Conservation (phyloP, 192 early-diverging fungal genomes). For the Backusella sp. region DNA sequence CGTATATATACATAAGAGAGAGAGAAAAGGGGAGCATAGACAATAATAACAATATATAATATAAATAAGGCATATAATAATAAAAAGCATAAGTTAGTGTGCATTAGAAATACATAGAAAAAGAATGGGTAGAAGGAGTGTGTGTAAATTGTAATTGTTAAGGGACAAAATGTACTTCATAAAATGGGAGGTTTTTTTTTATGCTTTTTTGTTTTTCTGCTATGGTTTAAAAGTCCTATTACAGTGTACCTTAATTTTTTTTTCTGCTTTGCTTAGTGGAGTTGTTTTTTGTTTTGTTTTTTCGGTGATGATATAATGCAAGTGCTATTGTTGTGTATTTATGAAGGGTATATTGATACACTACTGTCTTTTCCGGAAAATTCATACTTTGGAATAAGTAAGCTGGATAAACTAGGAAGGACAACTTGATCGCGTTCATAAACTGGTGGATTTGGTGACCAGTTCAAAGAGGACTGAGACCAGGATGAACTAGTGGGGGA, state of each 20-base stretch:
- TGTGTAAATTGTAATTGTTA: not conserved
- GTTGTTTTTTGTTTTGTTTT: not conserved
- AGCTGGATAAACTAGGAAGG: constrained; percentile 15
- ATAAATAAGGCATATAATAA: not conserved
- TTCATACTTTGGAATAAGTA: not conserved
- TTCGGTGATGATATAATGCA: not conserved
- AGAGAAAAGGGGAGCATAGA: not conserved
- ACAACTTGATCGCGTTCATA: constrained; percentile 11
- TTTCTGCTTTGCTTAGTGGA: not conserved
- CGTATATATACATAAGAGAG: not conserved
- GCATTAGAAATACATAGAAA: not conserved
- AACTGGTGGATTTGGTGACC: not conserved
- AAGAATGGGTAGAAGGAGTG: not conserved
- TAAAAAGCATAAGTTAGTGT: not conserved
- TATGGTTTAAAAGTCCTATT: not conserved
- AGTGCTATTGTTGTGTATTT: not conserved
- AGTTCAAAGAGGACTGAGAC: constrained; percentile 8
- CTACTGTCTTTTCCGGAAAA: not conserved
- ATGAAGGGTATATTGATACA: constrained; percentile 2
- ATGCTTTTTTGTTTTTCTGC: not conserved
- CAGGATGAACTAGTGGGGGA: constrained; percentile 24
- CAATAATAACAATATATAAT: constrained; percentile 1
- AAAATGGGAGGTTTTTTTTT: constrained; percentile 1
- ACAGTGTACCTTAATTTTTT: not conserved
- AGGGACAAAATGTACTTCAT: constrained; percentile 7